phyloP scores from a whole-genome alignment of 2,329 filamentous ascomycete species.

The Achaetomium macrosporum region DNA sequence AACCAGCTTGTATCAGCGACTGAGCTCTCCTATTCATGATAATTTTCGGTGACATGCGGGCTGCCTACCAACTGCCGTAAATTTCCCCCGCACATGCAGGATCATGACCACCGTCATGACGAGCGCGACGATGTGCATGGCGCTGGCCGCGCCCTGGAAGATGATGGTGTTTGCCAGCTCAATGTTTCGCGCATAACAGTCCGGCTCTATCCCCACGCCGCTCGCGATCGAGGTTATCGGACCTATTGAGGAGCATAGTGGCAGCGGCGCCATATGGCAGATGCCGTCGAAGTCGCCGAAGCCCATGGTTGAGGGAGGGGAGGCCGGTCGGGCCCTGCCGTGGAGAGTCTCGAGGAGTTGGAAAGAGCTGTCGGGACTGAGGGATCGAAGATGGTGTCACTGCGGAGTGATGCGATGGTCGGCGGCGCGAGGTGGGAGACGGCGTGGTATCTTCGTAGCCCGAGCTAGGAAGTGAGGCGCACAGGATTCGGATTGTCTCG shows the following conservation, averaged over 20 bases:
- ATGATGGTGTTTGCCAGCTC: constrained; percentile 98
- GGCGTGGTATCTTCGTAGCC: not conserved
- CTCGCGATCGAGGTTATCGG: constrained; percentile 61
- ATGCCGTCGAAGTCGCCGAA: constrained; percentile 88
- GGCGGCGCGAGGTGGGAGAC: not conserved
- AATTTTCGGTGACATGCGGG: not conserved
- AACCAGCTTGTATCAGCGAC: constrained; percentile 9
- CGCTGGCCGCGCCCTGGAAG: constrained; percentile 85
- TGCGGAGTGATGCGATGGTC: not conserved
- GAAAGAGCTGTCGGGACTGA: not conserved
- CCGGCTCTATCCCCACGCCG: constrained; percentile 73
- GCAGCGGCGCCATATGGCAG: constrained; percentile 79
- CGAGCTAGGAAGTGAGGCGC: not conserved
- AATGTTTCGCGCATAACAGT: constrained; percentile 91
- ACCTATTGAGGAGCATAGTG: constrained; percentile 81
- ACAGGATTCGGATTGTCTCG: not conserved
- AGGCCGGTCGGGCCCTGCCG: constrained; percentile 11
- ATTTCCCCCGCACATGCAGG: constrained; percentile 92
- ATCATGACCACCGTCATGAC: constrained; percentile 97
- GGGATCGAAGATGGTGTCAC: not conserved
- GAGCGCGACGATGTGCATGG: constrained; percentile 86
- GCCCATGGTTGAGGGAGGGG: constrained; percentile 40
- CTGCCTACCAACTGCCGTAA: constrained; percentile 84
- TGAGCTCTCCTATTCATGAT: not conserved
- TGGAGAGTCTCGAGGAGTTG: not conserved